Evolutionary conservation across 1,284 basidiomycete species (phyloP), one percentile per base, ranked within the genome.

Genomic region (Microstroma glucosiphilum): DNA sequence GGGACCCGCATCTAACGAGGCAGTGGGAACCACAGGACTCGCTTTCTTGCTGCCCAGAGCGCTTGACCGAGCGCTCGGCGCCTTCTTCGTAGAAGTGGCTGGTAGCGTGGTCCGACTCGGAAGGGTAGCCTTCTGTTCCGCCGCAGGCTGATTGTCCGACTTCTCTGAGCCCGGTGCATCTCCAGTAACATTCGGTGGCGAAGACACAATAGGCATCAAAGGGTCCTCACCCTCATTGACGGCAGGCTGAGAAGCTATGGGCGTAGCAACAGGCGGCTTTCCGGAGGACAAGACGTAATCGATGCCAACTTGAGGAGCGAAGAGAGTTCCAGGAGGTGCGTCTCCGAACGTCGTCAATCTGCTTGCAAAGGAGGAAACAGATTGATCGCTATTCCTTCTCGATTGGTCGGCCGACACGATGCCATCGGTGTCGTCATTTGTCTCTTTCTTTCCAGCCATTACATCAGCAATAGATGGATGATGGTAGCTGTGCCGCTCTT

Each of bases 281-380:
- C 59, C 43, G 2, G 66, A 61, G 25, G 61, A 61, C 19, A 75
- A 59, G 19, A 75, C 68, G 6, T 64, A 66, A 9, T 70, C 70
- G 51, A 75, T 68, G 26, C 70, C 73, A 0, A 75, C 66, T 48
- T 73, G 69, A 0, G 73, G 73, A 12, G 69, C 62, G 57, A 75
- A 73, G 41, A 75, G 69, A 30, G 63, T 70, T 6, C 71, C 71
- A 37, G 56, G 60, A 3, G 70, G 63, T 13, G 51, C 51, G 21
- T 48, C 43, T 17, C 43, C 43, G 43, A 48, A 48, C 17, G 17
- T 48, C 43, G 43, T 48, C 43, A 37, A 37, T 37, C 30, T 37
- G 30, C 30, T 37, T 37, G 30, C 30, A 37, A 37, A 37, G 30
- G 30, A 37, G 30, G 30, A 37, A 9, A 9, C 30, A 37, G 30